Conservation (phyloP, 768 basidiomycete genomes). For the Tulasnella sp. region DNA sequence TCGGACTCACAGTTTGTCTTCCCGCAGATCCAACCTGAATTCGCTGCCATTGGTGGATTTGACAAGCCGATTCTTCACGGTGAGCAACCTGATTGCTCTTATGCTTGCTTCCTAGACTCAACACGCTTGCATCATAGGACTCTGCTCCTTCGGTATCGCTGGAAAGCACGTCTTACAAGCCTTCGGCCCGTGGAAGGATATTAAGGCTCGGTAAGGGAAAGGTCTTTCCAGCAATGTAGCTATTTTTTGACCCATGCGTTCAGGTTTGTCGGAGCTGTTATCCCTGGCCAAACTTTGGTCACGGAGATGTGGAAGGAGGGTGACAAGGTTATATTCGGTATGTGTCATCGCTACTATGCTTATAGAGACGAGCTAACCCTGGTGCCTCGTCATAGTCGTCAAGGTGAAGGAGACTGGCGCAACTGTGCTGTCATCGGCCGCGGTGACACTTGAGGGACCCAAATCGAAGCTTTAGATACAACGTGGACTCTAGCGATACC, state of each 20-base stretch:
- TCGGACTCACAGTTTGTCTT: background rate
- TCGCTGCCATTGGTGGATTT: conserved; percentile 91
- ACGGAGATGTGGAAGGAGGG: conserved; percentile 99
- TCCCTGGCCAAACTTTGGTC: conserved; percentile 88
- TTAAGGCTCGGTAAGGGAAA: conserved; percentile 73
- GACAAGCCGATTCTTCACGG: conserved; percentile 79
- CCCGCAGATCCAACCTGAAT: conserved; percentile 74
- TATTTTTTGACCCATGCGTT: background rate
- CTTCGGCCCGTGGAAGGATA: conserved; percentile 78
- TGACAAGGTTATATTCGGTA: conserved; percentile 80
- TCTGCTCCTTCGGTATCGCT: conserved; percentile 87
- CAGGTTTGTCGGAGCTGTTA: conserved; percentile 83
- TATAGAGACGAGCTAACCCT: background rate
- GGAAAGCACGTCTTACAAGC: conserved; percentile 85
- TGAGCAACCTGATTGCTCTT: conserved; percentile 19
- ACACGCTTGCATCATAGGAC: conserved; percentile 32
- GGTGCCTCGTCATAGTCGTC: conserved; percentile 38
- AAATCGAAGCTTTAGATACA: conserved; percentile 34
- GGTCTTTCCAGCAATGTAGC: background rate
- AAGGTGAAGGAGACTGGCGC: conserved; percentile 81
- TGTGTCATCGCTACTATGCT: conserved; percentile 27
- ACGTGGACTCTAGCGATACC: too few relatives aligned
- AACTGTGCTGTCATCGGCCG: conserved; percentile 65
- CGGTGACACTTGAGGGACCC: conserved; percentile 49
- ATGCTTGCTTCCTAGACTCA: background rate